Evolutionary conservation across 352 stramenopile genomes (phyloP), one percentile per base, ranked within the genome.

Genomic region (Discostella stelligera): DNA sequence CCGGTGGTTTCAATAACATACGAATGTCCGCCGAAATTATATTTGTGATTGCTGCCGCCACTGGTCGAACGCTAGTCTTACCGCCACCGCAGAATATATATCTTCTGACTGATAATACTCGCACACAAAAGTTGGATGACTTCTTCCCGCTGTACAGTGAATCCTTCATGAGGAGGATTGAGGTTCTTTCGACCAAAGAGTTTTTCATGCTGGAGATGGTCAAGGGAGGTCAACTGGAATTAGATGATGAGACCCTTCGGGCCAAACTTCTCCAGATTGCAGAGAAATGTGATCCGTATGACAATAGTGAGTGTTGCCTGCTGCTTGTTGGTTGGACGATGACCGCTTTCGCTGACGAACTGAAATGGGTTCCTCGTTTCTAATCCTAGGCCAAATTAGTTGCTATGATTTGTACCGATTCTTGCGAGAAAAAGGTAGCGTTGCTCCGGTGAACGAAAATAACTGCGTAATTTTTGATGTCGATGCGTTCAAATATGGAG

Each of bases 1-100:
- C 49, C 9, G 55, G 66, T 7, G 77, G 77, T 37, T 84, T 67
- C 58, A 84, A 84, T 52, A 84, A 84, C 27, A 71, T 84, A 25
- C 21, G 94, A 63, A 96, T 97, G 91, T 88, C 56, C 18, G 61
- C 75, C 32, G 66, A 84, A 64, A 78, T 60, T 32, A 81, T 93
- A 4, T 52, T 94, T 25, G 76, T 94, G 7, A 81, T 94, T 27
- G 90, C 91, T 39, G 81, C 77, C 59, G 84, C 78, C 46, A 94
- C 89, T 14, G 90, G 90, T 9, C 74, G 91, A 21, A 94, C 84
- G 20, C 72, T 95, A 3, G 91, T 95, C 16, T 71, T 85, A 18
- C 78, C 78, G 20, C 78, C 78, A n/a, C 63, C 67, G 9, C 56
- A 77, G 58, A 56, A 63, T 7, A 76, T 85, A 13, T 85, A 85